Conservation (phyloP, 2,329 filamentous ascomycete species). For the Raffaelea deltoideospora region DNA sequence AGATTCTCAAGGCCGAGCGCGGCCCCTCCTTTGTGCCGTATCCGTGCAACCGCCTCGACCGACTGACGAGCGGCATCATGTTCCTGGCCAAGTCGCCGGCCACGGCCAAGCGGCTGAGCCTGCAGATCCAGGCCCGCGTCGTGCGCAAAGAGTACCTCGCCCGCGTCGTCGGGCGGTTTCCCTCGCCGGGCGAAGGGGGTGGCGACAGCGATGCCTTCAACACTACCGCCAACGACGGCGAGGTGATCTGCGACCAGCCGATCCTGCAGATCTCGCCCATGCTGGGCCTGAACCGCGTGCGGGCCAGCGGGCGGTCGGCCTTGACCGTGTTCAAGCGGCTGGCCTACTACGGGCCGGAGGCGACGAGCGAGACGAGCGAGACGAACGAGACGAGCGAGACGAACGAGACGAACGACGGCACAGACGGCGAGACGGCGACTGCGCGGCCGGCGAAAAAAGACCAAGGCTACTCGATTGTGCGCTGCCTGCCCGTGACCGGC, state of each 20-base stretch:
- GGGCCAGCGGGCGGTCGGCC: constrained; percentile 80
- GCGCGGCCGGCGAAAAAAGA: constrained; percentile 27
- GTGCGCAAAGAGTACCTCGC: constrained; percentile 94
- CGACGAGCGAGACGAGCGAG: background rate
- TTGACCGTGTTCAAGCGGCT: constrained; percentile 82
- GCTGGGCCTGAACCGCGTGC: constrained; percentile 83
- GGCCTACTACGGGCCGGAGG: constrained; percentile 53
- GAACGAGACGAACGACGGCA: constrained; percentile 3
- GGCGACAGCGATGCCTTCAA: too few relatives aligned
- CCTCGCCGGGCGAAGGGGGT: too few relatives aligned
- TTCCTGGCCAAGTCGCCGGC: constrained; percentile 81
- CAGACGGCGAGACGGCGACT: constrained; percentile 1
- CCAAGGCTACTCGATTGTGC: constrained; percentile 80
- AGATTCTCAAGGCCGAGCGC: constrained; percentile 76
- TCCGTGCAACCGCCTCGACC: constrained; percentile 85
- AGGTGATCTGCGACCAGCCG: constrained; percentile 83
- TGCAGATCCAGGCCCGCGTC: constrained; percentile 63
- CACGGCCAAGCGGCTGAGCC: constrained; percentile 62
- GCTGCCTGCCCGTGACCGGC: constrained; percentile 84
- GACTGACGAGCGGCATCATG: constrained; percentile 93
- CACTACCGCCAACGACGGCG: too few relatives aligned
- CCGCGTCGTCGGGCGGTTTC: constrained; percentile 79
- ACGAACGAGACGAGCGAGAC: background rate
- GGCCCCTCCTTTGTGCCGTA: constrained; percentile 38
- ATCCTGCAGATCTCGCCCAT: constrained; percentile 92